These are phyloP conservation scores for Logfia minima DNA, from an alignment of 129 eudicot genomes.

Conservation along the genomic window DNA sequence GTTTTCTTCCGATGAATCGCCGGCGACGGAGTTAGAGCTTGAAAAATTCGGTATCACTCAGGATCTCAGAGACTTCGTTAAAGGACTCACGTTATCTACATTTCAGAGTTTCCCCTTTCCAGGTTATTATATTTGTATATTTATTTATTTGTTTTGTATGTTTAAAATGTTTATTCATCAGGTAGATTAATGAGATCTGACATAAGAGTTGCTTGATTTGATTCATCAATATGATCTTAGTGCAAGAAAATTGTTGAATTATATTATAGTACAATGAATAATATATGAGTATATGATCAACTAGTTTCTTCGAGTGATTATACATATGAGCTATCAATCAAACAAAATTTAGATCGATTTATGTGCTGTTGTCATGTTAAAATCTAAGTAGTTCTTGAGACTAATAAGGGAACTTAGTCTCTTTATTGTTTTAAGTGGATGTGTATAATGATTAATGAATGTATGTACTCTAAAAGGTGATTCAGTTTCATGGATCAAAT, in stretches of 20 bases:
- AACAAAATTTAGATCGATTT: neutral
- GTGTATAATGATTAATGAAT: neutral
- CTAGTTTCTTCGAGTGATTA: neutral
- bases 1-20: neutral
- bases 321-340: neutral
- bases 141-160: neutral
- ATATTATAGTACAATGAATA: neutral
- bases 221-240: neutral
- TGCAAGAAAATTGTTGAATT: neutral
- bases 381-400: neutral
- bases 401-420: neutral
- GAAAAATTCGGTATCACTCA: conserved; percentile 50
- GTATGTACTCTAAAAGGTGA: neutral
- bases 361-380: neutral
- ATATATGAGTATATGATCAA: neutral
- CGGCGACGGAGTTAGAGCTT: conserved; percentile 41
- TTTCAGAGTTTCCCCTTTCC: conserved; percentile 58
- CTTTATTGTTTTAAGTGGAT: neutral
- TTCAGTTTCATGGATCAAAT: conserved; percentile 13
- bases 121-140: conserved; percentile 28
- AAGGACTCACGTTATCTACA: conserved; percentile 45
- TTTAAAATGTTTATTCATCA: too few species aligned
- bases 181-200: neutral
- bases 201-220: neutral
- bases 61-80: conserved; percentile 57